A percentile compares a stretch with the other conserved stretches of the same genome.
These are phyloP conservation scores for Arthroderma sp. DNA, from an alignment of 2,329 filamentous ascomycete species.

Conservation along the genomic window DNA sequence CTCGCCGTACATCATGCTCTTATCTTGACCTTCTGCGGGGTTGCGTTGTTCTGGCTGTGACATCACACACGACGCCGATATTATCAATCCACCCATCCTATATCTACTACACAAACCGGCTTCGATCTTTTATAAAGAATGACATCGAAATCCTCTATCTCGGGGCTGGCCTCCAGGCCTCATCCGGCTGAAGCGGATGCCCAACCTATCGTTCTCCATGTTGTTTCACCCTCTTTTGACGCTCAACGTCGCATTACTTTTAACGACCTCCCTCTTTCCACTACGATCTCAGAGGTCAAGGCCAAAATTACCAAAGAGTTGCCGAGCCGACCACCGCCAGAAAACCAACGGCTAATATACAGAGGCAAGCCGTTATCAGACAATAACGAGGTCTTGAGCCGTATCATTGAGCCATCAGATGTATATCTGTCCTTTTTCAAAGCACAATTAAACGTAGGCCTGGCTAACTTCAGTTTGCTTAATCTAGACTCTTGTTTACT, in stretches of 20 bases:
- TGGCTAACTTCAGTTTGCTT: background rate
- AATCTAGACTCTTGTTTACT: constrained; percentile 11
- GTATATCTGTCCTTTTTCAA: constrained; percentile 28
- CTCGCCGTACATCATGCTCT: background rate
- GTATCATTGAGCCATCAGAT: constrained; percentile 40
- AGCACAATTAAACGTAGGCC: too few relatives aligned
- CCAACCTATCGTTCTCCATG: constrained; percentile 19
- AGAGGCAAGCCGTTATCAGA: constrained; percentile 42
- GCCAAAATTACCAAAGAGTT: constrained; percentile 39
- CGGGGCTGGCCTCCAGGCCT: background rate
- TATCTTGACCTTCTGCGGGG: background rate
- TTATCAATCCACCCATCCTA: background rate
- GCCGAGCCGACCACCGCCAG: constrained; percentile 34
- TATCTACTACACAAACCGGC: background rate
- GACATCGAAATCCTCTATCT: background rate
- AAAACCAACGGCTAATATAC: constrained; percentile 47
- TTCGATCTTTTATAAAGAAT: background rate
- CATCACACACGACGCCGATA: background rate
- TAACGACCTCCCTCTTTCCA: constrained; percentile 25
- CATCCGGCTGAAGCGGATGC: constrained; percentile 2
- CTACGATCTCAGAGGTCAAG: constrained; percentile 44
- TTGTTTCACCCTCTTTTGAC: constrained; percentile 33
- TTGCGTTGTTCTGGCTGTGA: background rate
- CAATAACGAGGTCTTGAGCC: constrained; percentile 37
- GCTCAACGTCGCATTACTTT: constrained; percentile 29